phyloP scores from a whole-genome alignment of 1,284 basidiomycete species.

The Ganoderma resinaceum region DNA sequence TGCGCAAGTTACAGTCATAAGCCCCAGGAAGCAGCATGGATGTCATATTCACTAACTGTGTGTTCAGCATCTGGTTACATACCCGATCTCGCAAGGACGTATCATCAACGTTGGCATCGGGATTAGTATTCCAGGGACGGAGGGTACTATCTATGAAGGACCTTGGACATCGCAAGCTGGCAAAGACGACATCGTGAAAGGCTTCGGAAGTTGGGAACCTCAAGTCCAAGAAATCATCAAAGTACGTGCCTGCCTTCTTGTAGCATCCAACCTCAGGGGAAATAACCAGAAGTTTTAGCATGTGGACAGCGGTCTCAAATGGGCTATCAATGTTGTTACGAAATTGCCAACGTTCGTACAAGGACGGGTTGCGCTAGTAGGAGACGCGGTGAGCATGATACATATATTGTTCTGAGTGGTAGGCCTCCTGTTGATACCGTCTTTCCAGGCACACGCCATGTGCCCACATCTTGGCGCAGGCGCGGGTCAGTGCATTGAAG shows the following conservation, averaged over 20 bases:
- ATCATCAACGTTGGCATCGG: constrained; percentile 36
- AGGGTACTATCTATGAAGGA: constrained; percentile 35
- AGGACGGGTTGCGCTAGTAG: constrained; percentile 36
- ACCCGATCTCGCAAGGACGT: constrained; percentile 22
- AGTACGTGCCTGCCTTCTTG: not conserved
- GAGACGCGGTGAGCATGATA: constrained; percentile 29
- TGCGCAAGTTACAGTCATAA: constrained; percentile 7
- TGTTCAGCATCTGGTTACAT: constrained; percentile 22
- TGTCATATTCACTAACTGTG: not conserved
- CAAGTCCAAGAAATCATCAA: constrained; percentile 34
- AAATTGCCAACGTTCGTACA: constrained; percentile 34
- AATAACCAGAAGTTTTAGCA: not conserved
- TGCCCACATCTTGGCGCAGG: constrained; percentile 46
- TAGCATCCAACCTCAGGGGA: not conserved
- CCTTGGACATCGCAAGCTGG: constrained; percentile 34
- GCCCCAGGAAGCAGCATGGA: not conserved
- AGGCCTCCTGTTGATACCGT: not conserved
- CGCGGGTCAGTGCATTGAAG: constrained; percentile 48
- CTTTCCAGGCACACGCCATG: constrained; percentile 26
- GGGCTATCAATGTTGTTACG: constrained; percentile 36
- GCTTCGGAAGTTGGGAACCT: constrained; percentile 37
- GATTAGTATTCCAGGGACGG: constrained; percentile 27
- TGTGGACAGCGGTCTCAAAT: constrained; percentile 23
- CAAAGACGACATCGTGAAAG: constrained; percentile 31
- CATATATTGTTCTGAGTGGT: not conserved